These are phyloP conservation scores for Cornus kousa DNA, from an alignment of 148 eudicot species.

Conservation along the genomic window DNA sequence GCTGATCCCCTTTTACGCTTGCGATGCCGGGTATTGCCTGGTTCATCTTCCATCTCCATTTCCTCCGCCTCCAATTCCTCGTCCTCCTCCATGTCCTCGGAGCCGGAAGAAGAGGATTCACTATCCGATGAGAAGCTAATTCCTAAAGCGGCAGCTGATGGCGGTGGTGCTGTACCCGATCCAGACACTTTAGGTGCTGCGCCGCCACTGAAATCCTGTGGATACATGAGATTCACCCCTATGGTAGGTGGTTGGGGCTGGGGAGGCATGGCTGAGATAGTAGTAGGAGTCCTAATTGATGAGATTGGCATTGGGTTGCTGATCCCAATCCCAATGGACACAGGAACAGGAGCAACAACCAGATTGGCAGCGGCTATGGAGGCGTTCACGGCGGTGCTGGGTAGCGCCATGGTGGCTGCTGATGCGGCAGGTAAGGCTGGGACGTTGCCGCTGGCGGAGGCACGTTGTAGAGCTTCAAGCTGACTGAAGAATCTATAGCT, in stretches of 20 bases:
- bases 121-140: conserved; percentile 10
- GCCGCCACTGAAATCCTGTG: background rate
- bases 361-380: background rate
- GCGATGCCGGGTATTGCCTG: background rate
- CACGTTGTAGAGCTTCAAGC: conserved; percentile 12
- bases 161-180: background rate
- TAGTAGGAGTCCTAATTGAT: background rate
- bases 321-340: conserved; percentile 1
- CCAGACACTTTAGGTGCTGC: background rate
- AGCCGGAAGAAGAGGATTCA: conserved; percentile 8
- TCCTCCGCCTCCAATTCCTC: conserved; percentile 6
- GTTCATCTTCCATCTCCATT: background rate
- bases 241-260: background rate
- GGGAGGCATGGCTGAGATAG: background rate
- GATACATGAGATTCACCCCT: background rate
- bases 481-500: conserved; percentile 19
- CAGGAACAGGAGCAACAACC: background rate
- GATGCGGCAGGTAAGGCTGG: background rate
- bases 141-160: background rate
- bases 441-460: background rate
- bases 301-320: background rate
- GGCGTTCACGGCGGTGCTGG: too few relatives aligned
- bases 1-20: background rate
- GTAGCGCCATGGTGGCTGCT: background rate
- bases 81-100: conserved; percentile 2